A percentile compares a stretch with the other conserved stretches of the same genome.
Evolutionary conservation across 371 early-diverging fungal species (phyloP).

Genomic region (Syncephalastrum contaminatum): DNA sequence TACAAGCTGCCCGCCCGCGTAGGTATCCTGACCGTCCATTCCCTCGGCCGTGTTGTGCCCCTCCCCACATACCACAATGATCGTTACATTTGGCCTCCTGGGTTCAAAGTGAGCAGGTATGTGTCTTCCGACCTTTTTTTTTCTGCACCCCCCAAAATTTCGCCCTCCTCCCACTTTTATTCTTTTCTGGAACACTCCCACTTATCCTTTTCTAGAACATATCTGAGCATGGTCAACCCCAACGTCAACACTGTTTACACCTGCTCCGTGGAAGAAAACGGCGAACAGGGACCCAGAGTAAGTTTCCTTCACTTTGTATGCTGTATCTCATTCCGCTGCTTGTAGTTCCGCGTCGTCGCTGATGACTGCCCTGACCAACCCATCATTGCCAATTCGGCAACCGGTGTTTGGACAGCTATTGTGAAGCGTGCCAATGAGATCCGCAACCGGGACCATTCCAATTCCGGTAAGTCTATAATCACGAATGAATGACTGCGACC

Average conservation of each 20-base stretch:
- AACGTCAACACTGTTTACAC: slow-evolving; percentile 60
- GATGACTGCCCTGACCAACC: slow-evolving; percentile 65
- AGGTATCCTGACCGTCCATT: slow-evolving; percentile 74
- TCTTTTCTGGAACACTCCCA: slow-evolving; percentile 2
- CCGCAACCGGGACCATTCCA: slow-evolving; percentile 75
- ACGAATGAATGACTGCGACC: not conserved
- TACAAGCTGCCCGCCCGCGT: slow-evolving; percentile 74
- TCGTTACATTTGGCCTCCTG: slow-evolving; percentile 90
- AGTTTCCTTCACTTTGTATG: not conserved
- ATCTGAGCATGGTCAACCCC: slow-evolving; percentile 72
- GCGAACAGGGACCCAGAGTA: slow-evolving; percentile 64
- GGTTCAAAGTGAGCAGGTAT: slow-evolving; percentile 66
- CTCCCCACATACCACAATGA: slow-evolving; percentile 82
- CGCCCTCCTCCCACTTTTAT: not conserved
- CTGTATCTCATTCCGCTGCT: not conserved
- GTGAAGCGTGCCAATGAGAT: slow-evolving; percentile 76
- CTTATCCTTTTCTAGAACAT: slow-evolving; percentile 40
- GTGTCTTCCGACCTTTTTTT: not conserved
- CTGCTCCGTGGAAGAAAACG: slow-evolving; percentile 78
- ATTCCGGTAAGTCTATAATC: slow-evolving; percentile 43
- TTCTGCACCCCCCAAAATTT: not conserved
- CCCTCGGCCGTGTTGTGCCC: slow-evolving; percentile 74
- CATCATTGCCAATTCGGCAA: slow-evolving; percentile 75
- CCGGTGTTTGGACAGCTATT: slow-evolving; percentile 88
- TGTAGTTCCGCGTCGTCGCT: slow-evolving; percentile 73